Evolutionary conservation across 2,329 filamentous ascomycete genomes (phyloP).

Genomic region (Periconia sp.): DNA sequence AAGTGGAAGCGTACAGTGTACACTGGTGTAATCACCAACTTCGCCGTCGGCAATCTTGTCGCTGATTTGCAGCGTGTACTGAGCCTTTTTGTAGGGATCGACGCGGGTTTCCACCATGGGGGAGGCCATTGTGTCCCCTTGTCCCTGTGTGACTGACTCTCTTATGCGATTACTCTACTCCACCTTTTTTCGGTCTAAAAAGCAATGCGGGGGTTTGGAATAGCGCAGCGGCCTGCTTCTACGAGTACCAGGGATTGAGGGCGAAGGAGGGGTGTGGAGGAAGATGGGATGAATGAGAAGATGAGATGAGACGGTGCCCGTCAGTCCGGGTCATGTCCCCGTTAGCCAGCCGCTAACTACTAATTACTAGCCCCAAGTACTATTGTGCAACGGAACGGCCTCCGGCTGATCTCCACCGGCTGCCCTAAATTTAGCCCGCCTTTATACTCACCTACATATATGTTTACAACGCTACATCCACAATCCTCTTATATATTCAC

Average conservation of each 20-base stretch:
- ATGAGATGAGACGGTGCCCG: background rate
- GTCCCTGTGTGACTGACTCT: background rate
- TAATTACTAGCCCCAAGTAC: no score
- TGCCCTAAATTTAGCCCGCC: background rate
- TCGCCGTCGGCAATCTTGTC: slow-evolving; percentile 33
- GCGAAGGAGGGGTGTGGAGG: background rate
- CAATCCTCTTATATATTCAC: no score
- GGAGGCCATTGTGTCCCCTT: slow-evolving; percentile 34
- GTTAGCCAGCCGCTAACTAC: background rate
- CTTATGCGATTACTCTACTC: no score
- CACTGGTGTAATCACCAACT: slow-evolving; percentile 26
- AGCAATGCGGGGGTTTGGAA: no score
- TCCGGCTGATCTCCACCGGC: no score
- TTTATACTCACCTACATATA: background rate
- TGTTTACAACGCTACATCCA: no score
- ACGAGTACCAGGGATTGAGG: background rate
- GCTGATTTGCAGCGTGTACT: slow-evolving; percentile 40
- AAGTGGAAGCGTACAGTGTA: slow-evolving; percentile 33
- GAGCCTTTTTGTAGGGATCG: slow-evolving; percentile 43
- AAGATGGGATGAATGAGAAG: background rate
- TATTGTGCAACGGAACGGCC: no score
- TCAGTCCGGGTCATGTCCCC: background rate
- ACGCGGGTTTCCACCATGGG: slow-evolving; percentile 38
- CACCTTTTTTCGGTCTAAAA: no score
- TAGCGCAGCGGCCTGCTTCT: background rate